Evolutionary conservation across 169 alveolate genomes (phyloP), one percentile per base, ranked within the genome.

Genomic region (Plasmodium sp.): DNA sequence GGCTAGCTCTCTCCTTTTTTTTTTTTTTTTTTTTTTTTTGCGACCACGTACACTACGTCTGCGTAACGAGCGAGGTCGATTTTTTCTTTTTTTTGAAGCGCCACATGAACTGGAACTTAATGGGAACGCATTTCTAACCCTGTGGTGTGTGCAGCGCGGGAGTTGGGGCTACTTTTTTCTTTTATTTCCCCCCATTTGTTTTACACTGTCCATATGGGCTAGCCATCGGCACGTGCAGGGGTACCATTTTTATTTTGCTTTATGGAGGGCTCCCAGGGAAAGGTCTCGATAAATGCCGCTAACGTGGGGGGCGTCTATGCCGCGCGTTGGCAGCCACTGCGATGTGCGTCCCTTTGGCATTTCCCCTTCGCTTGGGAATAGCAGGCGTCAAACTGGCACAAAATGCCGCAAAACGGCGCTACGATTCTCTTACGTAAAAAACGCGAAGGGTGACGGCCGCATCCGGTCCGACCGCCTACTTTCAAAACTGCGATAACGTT

Each of bases 21-120:
- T 7, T 58, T 83, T 36, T 22, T 81, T 81, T 41, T 81, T 81
- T 81, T 79, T 79, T 79, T 79, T 79, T 79, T 79, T 79, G 36
- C 36, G 36, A 71, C 22, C 36, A 2, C n/a, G 36, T 71, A 12
- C 18, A 31, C 5, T 3, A 36, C 80, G 3, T 9, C n/a, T 71
- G n/a, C 36, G 80, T 71, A 14, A 31, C 36, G 80, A 71, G 33
- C 80, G 36, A 71, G 36, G 14, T 9, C 45, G 45, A 10, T 72
- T 72, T 72, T 72, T 72, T 72, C 34, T 72, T 72, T 72, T 72
- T 75, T 75, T 75, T 34, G 31, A 18, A 16, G 22, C 83, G 16
- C 36, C 3, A 45, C 45, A 34, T 75, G 22, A 36, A 16, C 45
- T 75, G 7, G 14, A 51, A 14, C 7, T 0, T 22, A 22, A 22